phyloP scores from a whole-genome alignment of 2,329 filamentous ascomycete species.

The Cordyceps militaris region DNA sequence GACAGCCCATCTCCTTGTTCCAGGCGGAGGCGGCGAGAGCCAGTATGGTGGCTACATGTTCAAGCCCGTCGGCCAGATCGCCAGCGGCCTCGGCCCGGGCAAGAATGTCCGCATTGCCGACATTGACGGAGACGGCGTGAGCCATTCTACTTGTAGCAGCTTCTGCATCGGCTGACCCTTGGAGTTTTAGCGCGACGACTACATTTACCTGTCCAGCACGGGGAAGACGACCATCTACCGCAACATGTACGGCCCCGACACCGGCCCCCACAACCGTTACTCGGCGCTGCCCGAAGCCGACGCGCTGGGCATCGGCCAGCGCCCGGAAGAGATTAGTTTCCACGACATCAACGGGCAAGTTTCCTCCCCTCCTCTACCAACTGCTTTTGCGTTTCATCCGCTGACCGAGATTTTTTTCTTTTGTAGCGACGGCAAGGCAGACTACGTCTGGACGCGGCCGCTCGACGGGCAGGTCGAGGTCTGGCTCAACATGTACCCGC shows the following conservation, averaged over 20 bases:
- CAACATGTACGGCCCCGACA: constrained; percentile 10
- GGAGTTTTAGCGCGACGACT: constrained; percentile 12
- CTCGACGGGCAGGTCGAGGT: constrained; percentile 14
- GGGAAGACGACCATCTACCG: constrained; percentile 14
- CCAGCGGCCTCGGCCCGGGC: constrained; percentile 15
- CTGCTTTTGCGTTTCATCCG: neutral
- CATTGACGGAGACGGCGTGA: constrained; percentile 20
- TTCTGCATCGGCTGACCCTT: neutral
- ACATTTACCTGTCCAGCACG: constrained; percentile 14
- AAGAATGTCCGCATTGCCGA: constrained; percentile 18
- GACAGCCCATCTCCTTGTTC: neutral
- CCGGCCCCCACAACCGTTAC: neutral
- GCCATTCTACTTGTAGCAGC: neutral
- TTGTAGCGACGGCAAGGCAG: constrained; percentile 17
- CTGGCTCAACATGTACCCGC: constrained; percentile 18
- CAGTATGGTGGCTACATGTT: neutral
- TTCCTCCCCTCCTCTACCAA: neutral
- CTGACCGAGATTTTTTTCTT: too few species aligned
- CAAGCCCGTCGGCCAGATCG: constrained; percentile 12
- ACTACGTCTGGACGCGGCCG: constrained; percentile 17
- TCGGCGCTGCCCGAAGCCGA: constrained; percentile 10
- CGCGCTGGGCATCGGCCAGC: constrained; percentile 15
- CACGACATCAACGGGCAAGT: constrained; percentile 17
- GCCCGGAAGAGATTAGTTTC: constrained; percentile 17
- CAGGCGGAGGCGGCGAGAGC: neutral